Evolutionary conservation across 345 rosid species (phyloP), one percentile per base, ranked within the genome.

Genomic region (Corchorus olitorius): DNA sequence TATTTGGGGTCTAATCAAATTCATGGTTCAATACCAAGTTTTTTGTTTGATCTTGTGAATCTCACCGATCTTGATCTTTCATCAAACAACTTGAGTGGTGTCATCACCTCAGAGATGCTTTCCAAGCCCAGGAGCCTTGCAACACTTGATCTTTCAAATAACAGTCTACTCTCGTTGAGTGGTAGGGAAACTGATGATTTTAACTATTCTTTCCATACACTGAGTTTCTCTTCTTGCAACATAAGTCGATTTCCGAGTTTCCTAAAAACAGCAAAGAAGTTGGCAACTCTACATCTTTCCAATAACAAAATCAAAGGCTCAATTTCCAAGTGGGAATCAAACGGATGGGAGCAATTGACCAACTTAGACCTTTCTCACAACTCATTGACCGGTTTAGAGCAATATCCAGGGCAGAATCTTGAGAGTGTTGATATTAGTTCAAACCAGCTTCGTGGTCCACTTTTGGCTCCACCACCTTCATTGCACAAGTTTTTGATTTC

Each of bases 401-500:
- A 43, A 20, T 19, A 39, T 37, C 70, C 74, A 7, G 8, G 35
- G 22, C 0, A 60, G 1, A 61, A 46, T 20, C 1, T 37, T 46
- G 14, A 0, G 0, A 3, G 2, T 2, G 68, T 60, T 19, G 53
- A 70, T 34, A 49, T 73, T 16, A 0, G 50, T 1, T 60, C 11
- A 0, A 77, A 81, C 48, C 37, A 3, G 3, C 17, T 73, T 4
- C 35, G 43, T n/a, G 80, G 71, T 5, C 3, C 54, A 1, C 7
- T 59, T 14, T 37, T 2, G 34, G 4, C 7, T 53, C 8, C 6
- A 10, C 58, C 2, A 22, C 14, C 13, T 0, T 0, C 0, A 0
- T 0, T 34, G 82, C 78, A 0, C 0, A 19, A 4, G 19, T 46
- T 66, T 53, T 0, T 1, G 1, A 53, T 76, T 33, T 76, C 87